Conservation (phyloP, 2,329 filamentous ascomycete species). For the Diaporthe amygdali region DNA sequence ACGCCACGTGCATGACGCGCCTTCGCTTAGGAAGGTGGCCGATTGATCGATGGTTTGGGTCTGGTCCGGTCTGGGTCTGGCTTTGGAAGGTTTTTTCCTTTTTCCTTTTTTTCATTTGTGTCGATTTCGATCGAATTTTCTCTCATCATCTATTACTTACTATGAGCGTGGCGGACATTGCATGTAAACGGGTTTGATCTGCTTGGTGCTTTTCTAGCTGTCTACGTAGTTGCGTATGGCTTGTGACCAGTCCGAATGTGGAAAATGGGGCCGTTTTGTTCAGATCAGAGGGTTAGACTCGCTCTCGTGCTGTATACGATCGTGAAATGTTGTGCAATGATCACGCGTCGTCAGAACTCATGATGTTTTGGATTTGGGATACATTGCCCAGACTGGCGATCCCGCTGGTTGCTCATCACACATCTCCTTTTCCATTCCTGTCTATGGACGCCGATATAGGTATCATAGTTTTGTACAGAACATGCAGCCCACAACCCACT, state of each 20-base stretch:
- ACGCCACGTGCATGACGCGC: background rate
- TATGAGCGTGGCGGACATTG: slow-evolving; percentile 3
- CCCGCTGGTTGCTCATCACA: background rate
- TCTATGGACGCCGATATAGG: slow-evolving; percentile 26
- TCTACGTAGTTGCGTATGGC: background rate
- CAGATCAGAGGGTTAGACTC: background rate
- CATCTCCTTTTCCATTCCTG: slow-evolving; percentile 13
- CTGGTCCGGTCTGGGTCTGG: background rate
- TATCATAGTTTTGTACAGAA: slow-evolving; percentile 27
- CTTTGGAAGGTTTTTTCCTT: background rate
- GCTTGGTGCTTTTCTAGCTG: background rate
- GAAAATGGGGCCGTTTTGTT: background rate
- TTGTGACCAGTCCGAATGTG: background rate
- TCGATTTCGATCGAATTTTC: background rate
- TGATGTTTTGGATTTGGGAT: no score
- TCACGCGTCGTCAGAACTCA: background rate
- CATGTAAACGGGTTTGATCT: background rate
- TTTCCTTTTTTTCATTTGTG: background rate
- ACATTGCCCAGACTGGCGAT: background rate
- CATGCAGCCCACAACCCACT: slow-evolving; percentile 9
- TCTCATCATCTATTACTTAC: background rate
- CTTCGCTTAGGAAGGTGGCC: background rate
- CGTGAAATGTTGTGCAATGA: no score
- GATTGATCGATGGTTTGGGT: background rate
- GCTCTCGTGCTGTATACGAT: background rate